A percentile compares a stretch with the other conserved stretches of the same genome.
These are phyloP conservation scores for Malus hybrid DNA, from an alignment of 331 rosid genomes.

Conservation along the genomic window DNA sequence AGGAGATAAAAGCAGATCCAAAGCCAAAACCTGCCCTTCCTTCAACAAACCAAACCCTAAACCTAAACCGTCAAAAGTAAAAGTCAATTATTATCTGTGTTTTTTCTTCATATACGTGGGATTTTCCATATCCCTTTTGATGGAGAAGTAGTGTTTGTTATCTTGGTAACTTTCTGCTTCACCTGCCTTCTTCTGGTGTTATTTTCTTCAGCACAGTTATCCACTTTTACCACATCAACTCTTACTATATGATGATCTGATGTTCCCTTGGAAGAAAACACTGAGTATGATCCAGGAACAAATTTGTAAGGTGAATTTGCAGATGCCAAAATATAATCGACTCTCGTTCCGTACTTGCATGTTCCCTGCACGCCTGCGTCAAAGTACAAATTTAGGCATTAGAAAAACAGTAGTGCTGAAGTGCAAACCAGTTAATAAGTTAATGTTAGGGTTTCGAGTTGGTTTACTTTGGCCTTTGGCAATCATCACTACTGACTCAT, in stretches of 20 bases:
- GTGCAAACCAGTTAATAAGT: neutral
- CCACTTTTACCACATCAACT: slow-evolving; percentile 50
- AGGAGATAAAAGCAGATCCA: slow-evolving; percentile 13
- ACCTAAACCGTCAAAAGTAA: slow-evolving; percentile 1
- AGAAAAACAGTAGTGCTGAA: neutral
- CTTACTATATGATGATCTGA: slow-evolving; percentile 97
- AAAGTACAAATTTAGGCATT: neutral
- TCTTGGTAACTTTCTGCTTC: slow-evolving; percentile 43
- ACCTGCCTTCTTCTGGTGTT: slow-evolving; percentile 23
- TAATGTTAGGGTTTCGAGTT: neutral
- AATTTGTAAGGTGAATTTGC: slow-evolving; percentile 56
- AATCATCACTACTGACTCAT: slow-evolving; percentile 87
- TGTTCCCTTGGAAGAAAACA: slow-evolving; percentile 83
- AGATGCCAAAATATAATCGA: slow-evolving; percentile 79
- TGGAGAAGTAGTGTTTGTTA: slow-evolving; percentile 31
- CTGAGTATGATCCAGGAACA: slow-evolving; percentile 81
- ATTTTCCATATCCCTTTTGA: slow-evolving; percentile 50
- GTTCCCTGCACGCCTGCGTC: slow-evolving; percentile 92
- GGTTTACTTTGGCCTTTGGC: slow-evolving; percentile 97
- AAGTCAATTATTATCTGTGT: neutral
- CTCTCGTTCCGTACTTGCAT: slow-evolving; percentile 87
- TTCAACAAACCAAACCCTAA: slow-evolving; percentile 2
- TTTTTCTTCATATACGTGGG: slow-evolving; percentile 4
- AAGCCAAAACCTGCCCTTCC: slow-evolving; percentile 7
- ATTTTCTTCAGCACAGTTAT: slow-evolving; percentile 21